A percentile compares a stretch with the other conserved stretches of the same genome.
Conservation (phyloP, 305 asterid genomes). For the Rubia peregrina region DNA sequence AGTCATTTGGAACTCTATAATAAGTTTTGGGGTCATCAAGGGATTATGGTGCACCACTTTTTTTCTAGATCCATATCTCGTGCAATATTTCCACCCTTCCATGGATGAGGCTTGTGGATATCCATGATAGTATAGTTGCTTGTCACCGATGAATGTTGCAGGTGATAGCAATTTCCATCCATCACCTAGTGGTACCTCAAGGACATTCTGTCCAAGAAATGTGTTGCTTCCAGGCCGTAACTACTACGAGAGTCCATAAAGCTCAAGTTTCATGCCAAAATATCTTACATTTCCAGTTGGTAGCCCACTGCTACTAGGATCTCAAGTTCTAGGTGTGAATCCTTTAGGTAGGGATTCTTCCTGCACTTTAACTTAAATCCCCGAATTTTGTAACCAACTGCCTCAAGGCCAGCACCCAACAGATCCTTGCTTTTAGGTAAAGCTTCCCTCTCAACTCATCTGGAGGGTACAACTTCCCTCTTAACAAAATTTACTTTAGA, state of each 20-base stretch:
- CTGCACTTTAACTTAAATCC: no score
- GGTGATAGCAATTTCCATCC: constrained; percentile 24
- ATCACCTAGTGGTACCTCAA: constrained; percentile 27
- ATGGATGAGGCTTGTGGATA: constrained; percentile 46
- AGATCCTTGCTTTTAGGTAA: no score
- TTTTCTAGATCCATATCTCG: constrained; percentile 51
- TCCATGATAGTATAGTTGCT: constrained; percentile 40
- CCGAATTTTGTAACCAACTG: no score
- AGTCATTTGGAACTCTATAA: constrained; percentile 41
- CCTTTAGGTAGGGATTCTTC: constrained; percentile 29
- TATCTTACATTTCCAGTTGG: constrained; percentile 58
- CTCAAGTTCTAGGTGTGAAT: constrained; percentile 44
- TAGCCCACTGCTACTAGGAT: constrained; percentile 66
- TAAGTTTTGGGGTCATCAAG: constrained; percentile 60
- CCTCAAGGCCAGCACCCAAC: no score
- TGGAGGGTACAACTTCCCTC: no score
- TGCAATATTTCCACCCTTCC: constrained; percentile 62
- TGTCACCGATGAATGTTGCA: constrained; percentile 35
- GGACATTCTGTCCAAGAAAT: constrained; percentile 44
- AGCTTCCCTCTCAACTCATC: no score
- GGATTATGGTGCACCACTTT: constrained; percentile 48
- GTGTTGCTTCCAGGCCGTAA: constrained; percentile 36
- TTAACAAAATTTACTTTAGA: no score
- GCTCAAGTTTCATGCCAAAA: constrained; percentile 46
- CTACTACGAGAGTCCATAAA: constrained; percentile 44